These are phyloP conservation scores for Mycena alexandri DNA, from an alignment of 768 basidiomycete species.

Conservation along the genomic window DNA sequence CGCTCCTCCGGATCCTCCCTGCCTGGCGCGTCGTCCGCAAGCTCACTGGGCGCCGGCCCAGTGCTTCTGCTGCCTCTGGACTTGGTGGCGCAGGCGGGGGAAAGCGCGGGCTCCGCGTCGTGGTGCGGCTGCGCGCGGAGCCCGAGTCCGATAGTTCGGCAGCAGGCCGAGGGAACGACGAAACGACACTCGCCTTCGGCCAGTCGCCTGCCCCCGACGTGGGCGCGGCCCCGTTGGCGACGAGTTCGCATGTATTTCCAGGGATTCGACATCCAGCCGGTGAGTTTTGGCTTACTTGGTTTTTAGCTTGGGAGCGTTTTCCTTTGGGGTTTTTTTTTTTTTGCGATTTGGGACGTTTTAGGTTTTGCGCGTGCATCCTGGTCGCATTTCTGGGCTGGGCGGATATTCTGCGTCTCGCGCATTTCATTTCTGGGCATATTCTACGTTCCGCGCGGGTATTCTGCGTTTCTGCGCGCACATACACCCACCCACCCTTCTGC, in stretches of 20 bases:
- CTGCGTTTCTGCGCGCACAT: too few relatives aligned
- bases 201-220: constrained; percentile 53
- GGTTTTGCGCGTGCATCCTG: too few relatives aligned
- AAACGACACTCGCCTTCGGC: constrained; percentile 55
- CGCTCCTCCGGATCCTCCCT: constrained; percentile 79
- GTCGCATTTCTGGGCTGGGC: too few relatives aligned
- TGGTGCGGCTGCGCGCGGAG: constrained; percentile 39
- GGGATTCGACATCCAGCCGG: constrained; percentile 72
- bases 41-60: constrained; percentile 60
- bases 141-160: too few relatives aligned
- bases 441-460: too few relatives aligned
- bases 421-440: too few relatives aligned
- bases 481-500: too few relatives aligned
- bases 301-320: too few relatives aligned
- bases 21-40: constrained; percentile 62
- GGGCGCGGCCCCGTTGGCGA: constrained; percentile 55
- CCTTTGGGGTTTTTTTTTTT: too few relatives aligned
- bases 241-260: constrained; percentile 71
- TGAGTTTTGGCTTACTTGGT: constrained; percentile 18
- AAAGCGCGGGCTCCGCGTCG: constrained; percentile 39
- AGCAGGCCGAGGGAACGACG: constrained; percentile 5
- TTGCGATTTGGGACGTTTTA: too few relatives aligned
- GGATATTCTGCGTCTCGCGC: too few relatives aligned
- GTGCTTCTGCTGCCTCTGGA: constrained; percentile 36
- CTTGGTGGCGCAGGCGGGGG: constrained; percentile 35